phyloP scores from a whole-genome alignment of 2,329 filamentous ascomycete species.

The Fragosphaeria purpurea region DNA sequence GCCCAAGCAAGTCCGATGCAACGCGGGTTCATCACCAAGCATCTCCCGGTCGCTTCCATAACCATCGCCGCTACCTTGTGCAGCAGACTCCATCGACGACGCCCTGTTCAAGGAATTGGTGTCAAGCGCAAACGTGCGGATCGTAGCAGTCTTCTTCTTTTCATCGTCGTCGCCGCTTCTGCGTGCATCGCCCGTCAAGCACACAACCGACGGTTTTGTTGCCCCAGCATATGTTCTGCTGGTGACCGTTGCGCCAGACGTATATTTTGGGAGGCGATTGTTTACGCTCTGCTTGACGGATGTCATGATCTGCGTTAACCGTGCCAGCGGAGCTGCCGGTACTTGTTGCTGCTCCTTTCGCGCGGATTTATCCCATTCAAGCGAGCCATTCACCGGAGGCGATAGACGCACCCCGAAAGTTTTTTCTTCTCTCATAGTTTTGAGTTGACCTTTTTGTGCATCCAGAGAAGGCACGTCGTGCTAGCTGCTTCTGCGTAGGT shows the following conservation, averaged over 20 bases:
- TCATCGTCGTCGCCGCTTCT: neutral
- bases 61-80: too few species aligned
- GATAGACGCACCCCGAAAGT: neutral
- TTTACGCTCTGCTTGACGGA: neutral
- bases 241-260: too few species aligned
- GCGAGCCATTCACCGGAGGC: neutral
- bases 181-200: neutral
- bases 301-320: neutral
- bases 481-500: too few species aligned
- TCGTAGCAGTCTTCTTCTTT: neutral
- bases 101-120: neutral
- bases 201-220: neutral
- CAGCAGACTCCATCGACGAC: neutral
- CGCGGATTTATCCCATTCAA: constrained; percentile 1
- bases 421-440: too few species aligned
- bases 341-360: neutral
- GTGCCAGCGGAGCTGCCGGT: neutral
- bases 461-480: too few species aligned
- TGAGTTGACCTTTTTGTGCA: too few species aligned
- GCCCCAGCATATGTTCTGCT: too few species aligned
- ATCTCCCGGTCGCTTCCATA: neutral
- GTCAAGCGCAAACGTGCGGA: neutral
- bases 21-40: too few species aligned
- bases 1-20: too few species aligned
- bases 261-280: too few species aligned